These are phyloP conservation scores for Cantharellus anzutake DNA, from an alignment of 768 basidiomycete genomes.

Conservation along the genomic window DNA sequence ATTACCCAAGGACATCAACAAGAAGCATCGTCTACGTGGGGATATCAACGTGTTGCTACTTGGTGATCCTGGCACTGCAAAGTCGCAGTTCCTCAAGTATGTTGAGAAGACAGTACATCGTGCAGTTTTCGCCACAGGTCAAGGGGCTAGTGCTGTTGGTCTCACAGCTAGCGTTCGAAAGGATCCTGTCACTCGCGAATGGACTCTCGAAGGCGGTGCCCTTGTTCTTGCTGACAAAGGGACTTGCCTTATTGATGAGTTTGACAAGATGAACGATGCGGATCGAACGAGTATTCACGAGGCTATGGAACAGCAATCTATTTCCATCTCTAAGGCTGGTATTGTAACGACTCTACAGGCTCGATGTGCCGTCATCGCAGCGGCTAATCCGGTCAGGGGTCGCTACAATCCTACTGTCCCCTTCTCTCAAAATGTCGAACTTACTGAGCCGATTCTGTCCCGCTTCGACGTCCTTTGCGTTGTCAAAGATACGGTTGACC, in stretches of 20 bases:
- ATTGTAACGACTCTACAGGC: constrained; percentile 98
- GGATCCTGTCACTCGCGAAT: constrained; percentile 91
- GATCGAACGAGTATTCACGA: constrained; percentile 98
- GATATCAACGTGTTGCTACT: constrained; percentile 94
- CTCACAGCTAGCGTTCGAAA: constrained; percentile 97
- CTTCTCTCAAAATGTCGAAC: constrained; percentile 94
- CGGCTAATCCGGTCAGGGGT: constrained; percentile 93
- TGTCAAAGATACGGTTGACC: constrained; percentile 94
- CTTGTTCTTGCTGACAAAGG: constrained; percentile 98
- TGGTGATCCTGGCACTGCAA: constrained; percentile 96
- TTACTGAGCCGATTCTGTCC: constrained; percentile 95
- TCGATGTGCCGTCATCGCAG: constrained; percentile 92
- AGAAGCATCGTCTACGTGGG: constrained; percentile 89
- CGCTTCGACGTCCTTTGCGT: constrained; percentile 97
- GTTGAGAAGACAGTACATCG: constrained; percentile 97
- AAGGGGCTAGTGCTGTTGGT: constrained; percentile 96
- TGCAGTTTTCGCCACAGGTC: constrained; percentile 95
- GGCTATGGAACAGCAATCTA: constrained; percentile 99
- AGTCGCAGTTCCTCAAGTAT: constrained; percentile 97
- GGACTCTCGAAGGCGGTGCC: constrained; percentile 97
- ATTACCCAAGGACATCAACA: constrained; percentile 86
- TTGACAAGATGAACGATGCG: constrained; percentile 99
- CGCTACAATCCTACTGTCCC: constrained; percentile 97
- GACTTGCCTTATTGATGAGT: constrained; percentile 94
- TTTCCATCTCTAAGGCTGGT: constrained; percentile 97